These are phyloP conservation scores for Puccinia polysora DNA, from an alignment of 1,284 basidiomycete genomes.

Conservation along the genomic window DNA sequence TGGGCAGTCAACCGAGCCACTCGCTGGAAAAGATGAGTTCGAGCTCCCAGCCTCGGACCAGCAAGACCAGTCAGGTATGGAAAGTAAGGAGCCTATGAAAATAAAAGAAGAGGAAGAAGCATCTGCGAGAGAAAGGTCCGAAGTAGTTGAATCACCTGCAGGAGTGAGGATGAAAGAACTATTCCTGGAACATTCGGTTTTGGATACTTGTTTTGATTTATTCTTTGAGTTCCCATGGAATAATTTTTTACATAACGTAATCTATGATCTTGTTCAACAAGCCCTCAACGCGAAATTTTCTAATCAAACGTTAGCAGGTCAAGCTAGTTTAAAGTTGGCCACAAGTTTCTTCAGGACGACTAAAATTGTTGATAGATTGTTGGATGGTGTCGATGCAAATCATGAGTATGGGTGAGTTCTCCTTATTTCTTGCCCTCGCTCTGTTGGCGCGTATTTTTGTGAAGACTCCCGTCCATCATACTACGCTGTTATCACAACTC, in stretches of 20 bases:
- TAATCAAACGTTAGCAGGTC: constrained; percentile 69
- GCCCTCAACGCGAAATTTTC: constrained; percentile 63
- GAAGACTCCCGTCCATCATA: neutral
- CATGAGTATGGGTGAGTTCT: constrained; percentile 64
- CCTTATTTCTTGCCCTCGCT: neutral
- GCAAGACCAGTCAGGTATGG: too few species aligned
- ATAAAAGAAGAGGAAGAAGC: constrained; percentile 46
- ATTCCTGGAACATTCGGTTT: constrained; percentile 67
- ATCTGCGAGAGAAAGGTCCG: neutral
- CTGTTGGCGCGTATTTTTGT: neutral
- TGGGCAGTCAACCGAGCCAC: constrained; percentile 32
- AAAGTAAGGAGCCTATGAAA: too few species aligned
- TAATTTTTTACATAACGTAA: constrained; percentile 94
- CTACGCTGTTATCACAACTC: neutral
- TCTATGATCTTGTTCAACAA: constrained; percentile 94
- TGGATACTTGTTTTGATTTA: constrained; percentile 69
- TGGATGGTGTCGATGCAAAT: constrained; percentile 74
- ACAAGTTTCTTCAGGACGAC: constrained; percentile 75
- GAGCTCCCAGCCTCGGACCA: too few species aligned
- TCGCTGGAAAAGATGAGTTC: too few species aligned
- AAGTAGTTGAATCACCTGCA: constrained; percentile 45
- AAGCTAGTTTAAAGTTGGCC: constrained; percentile 73
- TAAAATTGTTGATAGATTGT: constrained; percentile 70
- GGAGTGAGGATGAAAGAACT: constrained; percentile 74
- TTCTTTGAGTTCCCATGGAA: constrained; percentile 98